phyloP scores from a whole-genome alignment of 129 eudicot species.

The Chrysanthemum lavandulifolium region DNA sequence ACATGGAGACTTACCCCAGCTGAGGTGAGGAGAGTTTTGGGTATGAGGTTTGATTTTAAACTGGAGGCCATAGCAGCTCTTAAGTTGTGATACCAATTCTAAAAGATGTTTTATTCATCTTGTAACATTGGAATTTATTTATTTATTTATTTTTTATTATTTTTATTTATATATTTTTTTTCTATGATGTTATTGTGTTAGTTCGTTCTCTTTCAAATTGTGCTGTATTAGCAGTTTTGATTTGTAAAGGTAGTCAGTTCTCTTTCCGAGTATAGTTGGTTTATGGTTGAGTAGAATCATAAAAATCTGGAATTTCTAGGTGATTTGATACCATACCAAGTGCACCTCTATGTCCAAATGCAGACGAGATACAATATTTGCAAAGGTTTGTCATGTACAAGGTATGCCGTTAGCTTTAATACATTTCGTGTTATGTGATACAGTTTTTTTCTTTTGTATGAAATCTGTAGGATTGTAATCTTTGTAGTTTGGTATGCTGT shows the following conservation, averaged over 20 bases:
- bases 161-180: conserved; percentile 8
- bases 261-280: too few species aligned
- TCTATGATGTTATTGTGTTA: not conserved
- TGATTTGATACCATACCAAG: conserved; percentile 85
- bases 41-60: conserved; percentile 83
- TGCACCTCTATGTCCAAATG: conserved; percentile 79
- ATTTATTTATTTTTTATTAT: too few species aligned
- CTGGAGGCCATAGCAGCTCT: conserved; percentile 93
- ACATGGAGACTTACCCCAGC: conserved; percentile 97
- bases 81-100: conserved; percentile 46
- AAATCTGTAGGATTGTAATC: not conserved
- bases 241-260: too few species aligned
- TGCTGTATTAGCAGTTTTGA: too few species aligned
- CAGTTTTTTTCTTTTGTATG: not conserved
- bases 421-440: conserved; percentile 8
- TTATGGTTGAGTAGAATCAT: conserved; percentile 19
- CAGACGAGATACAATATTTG: conserved; percentile 81
- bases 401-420: conserved; percentile 35
- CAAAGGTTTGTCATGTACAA: conserved; percentile 88
- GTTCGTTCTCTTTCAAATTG: not conserved
- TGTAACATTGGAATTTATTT: conserved; percentile 1
- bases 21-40: conserved; percentile 87
- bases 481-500: not conserved
- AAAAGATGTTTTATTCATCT: not conserved
- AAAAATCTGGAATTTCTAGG: conserved; percentile 54